These are phyloP conservation scores for Pterocarpus santalinus DNA, from an alignment of 306 rosid species.

Conservation along the genomic window DNA sequence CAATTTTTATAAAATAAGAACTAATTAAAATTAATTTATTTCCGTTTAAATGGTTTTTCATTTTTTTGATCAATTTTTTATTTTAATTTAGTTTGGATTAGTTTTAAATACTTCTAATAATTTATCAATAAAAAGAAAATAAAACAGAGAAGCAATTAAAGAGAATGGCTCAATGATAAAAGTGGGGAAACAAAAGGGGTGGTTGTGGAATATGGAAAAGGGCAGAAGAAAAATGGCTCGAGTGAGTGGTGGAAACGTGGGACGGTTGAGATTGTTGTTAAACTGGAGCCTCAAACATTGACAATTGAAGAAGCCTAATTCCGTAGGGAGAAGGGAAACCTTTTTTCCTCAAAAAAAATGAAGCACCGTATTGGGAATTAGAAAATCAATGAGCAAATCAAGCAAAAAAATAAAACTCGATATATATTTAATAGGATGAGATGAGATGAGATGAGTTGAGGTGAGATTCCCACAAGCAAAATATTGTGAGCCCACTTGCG, in stretches of 20 bases:
- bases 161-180: slow-evolving; percentile 40
- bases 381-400: not conserved
- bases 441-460: slow-evolving; percentile 22
- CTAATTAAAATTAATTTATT: too few relatives aligned
- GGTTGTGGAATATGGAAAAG: slow-evolving; percentile 40
- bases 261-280: slow-evolving; percentile 69
- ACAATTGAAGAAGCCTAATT: slow-evolving; percentile 61
- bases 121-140: not conserved
- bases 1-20: too few relatives aligned
- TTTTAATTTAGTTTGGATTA: too few relatives aligned
- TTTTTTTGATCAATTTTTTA: too few relatives aligned
- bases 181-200: slow-evolving; percentile 39
- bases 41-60: too few relatives aligned
- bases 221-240: not conserved
- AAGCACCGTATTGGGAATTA: slow-evolving; percentile 3
- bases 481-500: slow-evolving; percentile 53
- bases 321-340: slow-evolving; percentile 75
- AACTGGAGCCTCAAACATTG: slow-evolving; percentile 82
- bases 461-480: slow-evolving; percentile 65
- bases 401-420: not conserved
- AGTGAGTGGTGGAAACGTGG: slow-evolving; percentile 62
- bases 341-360: not conserved
- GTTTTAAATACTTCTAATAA: too few relatives aligned
- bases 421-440: not conserved
- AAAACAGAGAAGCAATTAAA: not conserved